phyloP scores from a whole-genome alignment of 208 protist species.

The Leishmania major region DNA sequence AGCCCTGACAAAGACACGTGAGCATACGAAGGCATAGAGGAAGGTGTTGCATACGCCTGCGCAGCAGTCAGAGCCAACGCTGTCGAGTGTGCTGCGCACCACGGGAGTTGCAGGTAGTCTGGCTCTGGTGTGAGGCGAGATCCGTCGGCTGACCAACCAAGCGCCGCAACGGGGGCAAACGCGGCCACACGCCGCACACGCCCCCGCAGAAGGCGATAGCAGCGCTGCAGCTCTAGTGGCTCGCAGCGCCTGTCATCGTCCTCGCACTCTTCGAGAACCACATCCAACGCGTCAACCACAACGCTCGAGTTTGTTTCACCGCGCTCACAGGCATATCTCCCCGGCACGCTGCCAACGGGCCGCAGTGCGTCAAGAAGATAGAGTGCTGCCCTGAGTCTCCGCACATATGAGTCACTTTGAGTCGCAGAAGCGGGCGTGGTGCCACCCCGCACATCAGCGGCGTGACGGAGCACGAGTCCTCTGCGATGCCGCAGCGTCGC shows the following conservation, averaged over 20 bases:
- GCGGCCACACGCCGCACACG: slow-evolving; percentile 2
- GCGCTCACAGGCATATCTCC: background rate
- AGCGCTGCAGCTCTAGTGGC: too few species aligned
- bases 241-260: background rate
- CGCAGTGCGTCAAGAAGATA: slow-evolving; percentile 4
- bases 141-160: background rate
- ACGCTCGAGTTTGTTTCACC: background rate
- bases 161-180: background rate
- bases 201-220: background rate
- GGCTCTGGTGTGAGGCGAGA: background rate
- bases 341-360: background rate
- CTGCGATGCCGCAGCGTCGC: slow-evolving; percentile 7
- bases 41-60: background rate
- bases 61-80: background rate
- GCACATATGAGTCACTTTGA: background rate
- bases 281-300: slow-evolving; percentile 3
- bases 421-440: background rate
- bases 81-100: slow-evolving; percentile 5
- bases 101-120: background rate
- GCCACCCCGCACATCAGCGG: background rate
- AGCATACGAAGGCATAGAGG: background rate
- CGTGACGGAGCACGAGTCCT: background rate
- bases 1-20: slow-evolving; percentile 1
- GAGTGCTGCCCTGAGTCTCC: background rate
- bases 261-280: background rate